Conservation (phyloP, 176 grass and related monocot species). For the Thinopyrum elongatum region DNA sequence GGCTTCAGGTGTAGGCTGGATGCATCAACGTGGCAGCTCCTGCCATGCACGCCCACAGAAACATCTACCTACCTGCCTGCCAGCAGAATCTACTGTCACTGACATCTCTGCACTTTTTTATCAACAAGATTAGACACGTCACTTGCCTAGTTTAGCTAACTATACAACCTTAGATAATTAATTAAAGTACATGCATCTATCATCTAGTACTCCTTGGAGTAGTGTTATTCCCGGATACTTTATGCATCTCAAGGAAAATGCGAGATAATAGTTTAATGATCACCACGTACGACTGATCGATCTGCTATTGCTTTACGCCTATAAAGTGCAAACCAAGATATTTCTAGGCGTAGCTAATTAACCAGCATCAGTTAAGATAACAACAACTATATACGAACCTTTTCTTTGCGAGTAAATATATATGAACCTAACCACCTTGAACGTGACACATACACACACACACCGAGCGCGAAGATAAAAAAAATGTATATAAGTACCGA, state of each 20-base stretch:
- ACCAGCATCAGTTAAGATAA: neutral
- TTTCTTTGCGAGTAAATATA: no score
- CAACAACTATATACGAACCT: no score
- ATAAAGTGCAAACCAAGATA: constrained; percentile 12
- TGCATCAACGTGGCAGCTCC: constrained; percentile 3
- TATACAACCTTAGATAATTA: neutral
- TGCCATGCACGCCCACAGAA: neutral
- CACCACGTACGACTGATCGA: neutral
- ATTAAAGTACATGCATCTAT: neutral
- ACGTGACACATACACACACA: no score
- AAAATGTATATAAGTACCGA: no score
- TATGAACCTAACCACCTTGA: no score
- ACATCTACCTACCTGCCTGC: no score
- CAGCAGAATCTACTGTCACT: constrained; percentile 1
- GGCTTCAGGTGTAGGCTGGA: constrained; percentile 2
- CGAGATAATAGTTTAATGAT: neutral
- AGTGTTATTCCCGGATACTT: no score
- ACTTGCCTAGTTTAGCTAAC: neutral
- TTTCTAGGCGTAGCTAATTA: neutral
- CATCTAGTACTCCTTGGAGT: no score
- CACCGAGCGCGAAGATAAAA: no score
- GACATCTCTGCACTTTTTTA: neutral
- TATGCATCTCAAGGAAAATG: neutral
- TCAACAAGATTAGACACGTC: constrained; percentile 20
- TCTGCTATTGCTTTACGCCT: neutral